Base-by-base conservation (phyloP, 768 basidiomycete species). In the Termitomyces eurrhizus region DNA sequence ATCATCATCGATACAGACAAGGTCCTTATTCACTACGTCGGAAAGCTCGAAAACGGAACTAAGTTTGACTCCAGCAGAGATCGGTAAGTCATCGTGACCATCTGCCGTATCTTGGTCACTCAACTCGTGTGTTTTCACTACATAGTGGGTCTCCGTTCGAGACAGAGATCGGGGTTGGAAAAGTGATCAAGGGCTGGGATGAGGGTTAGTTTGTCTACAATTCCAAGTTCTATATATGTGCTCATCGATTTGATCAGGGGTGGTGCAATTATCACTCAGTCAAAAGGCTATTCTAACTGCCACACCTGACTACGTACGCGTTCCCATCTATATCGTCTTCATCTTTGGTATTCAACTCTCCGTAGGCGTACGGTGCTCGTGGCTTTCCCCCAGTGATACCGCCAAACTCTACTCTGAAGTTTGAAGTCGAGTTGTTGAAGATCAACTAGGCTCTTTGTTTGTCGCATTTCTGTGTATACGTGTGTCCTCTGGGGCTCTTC, bases 181-280 rank as follows among this genome's bases (percentile, higher is more conserved):
- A 87, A 69, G 93, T 95, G 51, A 94, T 95, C 75, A 88, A 80
- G 69, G 91, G 93, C 35, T 95, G 92, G 93, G 93, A 94, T 68
- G 90, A 93, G 72, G 93, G 93, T 88, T 64, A 66, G 80, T 74
- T 39, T 55, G 33, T 2, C 21, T 39, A 46, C 51, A 14, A 39
- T 50, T n/a, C 29, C 9, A 7, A 54, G 33, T 9, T 16, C 50
- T 21, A 45, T 32, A n/a, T n/a, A n/a, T 55, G 65, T 52, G 59
- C 58, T 63, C 58, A 70, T 70, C 64, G 61, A 62, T 68, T 62
- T 55, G 57, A 62, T 66, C 67, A 93, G 92, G 87, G 53, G 91
- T 95, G 16, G 84, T 81, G 5, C 78, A 92, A 75, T 75, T 95
- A 63, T 91, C 90, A 12, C 39, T 91, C 36, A 91, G 91, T 65